phyloP scores from a whole-genome alignment of 345 rosid genomes.

The Arabidopsis suecica region DNA sequence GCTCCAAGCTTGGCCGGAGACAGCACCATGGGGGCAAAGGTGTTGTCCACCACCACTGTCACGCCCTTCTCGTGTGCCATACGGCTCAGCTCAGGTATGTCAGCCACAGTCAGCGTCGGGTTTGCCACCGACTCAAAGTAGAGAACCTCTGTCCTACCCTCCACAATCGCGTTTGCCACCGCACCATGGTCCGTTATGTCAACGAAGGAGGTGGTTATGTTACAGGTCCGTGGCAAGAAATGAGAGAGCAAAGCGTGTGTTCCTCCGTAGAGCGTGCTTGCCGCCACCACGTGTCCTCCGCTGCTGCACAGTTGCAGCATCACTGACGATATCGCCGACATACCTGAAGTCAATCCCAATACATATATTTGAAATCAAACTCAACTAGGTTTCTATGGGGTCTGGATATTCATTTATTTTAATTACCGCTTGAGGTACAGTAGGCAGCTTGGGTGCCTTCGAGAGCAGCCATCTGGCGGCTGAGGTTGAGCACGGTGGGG shows the following conservation, averaged over 20 bases:
- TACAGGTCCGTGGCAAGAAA: constrained; percentile 80
- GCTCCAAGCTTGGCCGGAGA: constrained; percentile 95
- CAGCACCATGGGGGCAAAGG: constrained; percentile 89
- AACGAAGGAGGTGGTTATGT: constrained; percentile 87
- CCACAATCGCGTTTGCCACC: constrained; percentile 64
- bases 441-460: constrained; percentile 99
- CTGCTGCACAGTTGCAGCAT: constrained; percentile 90
- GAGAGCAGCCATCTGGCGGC: constrained; percentile 98
- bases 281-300: constrained; percentile 95
- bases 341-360: constrained; percentile 56
- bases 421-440: constrained; percentile 92
- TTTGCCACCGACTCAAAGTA: constrained; percentile 90
- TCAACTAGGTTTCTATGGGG: constrained; percentile 7
- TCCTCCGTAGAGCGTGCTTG: constrained; percentile 82
- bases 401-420: neutral
- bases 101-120: constrained; percentile 81
- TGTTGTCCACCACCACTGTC: constrained; percentile 85
- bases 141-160: constrained; percentile 74
- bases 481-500: constrained; percentile 90
- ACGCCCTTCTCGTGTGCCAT: constrained; percentile 83
- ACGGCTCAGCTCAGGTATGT: constrained; percentile 79
- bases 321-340: constrained; percentile 96
- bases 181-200: constrained; percentile 61
- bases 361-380: constrained; percentile 5
- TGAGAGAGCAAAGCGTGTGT: constrained; percentile 89